Evolutionary conservation across 176 grass and related monocot species (phyloP), one percentile per base, ranked within the genome.

Genomic region (Oryza punctata): DNA sequence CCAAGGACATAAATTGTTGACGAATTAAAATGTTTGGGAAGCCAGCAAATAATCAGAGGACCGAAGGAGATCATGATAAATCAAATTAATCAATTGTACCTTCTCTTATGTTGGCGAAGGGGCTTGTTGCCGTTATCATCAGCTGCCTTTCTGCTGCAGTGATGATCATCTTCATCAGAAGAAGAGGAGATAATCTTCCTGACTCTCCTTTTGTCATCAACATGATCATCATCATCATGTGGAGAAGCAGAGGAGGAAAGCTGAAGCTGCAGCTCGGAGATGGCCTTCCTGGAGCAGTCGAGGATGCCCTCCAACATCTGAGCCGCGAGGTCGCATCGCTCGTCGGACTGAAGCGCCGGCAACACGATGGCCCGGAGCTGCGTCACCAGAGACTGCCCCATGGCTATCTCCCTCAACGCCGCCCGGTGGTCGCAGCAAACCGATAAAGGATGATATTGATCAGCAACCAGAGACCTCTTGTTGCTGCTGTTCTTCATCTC

Each of bases 311-410:
- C 44, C 47, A 91, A 70, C 72, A 88, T 85, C 11, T 89, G 68
- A 12, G 21, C 73, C 1, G 77, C 86, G 35, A 88, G 47, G 40
- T 83, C 67, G 1, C 23, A 9, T 0, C 38, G 79, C 11, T 66
- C 12, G 43, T 77, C 82, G 0, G 45, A 67, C 41, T 49, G 90
- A 27, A 91, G 83, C 27, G 52, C 68, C 13, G 90, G 90, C 10
- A 88, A 60, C 18, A 88, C 78, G 47, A 85, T 23, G 49, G 78
- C 90, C n/a, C 82, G 61, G 9, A 91, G 63, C 86, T 85, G 82
- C 11, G 73, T 82, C 63, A 78, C 83, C 65, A 88, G 86, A n/a
- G 83, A 81, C 57, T 82, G 86, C 49, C 43, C 78, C 25, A 63
- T 72, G 10, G 25, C 7, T 9, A 90, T 88, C 86, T 91, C 90